Base-by-base conservation (phyloP, 2,329 filamentous ascomycete species). In the Claviceps cyperi region DNA sequence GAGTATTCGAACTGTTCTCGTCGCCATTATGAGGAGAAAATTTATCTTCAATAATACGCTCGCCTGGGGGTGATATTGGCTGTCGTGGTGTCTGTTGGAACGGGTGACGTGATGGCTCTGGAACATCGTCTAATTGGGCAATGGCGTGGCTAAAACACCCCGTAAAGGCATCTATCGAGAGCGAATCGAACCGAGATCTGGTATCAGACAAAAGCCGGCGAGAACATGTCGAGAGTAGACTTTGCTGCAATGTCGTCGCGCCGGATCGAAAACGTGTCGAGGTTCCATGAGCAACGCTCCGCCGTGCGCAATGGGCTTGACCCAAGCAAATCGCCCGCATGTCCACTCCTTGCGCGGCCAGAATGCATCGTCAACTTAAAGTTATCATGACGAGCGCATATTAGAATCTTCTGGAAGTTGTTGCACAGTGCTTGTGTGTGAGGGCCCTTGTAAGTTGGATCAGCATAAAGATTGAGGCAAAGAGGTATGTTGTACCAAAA, bases 281-380 rank as follows among this genome's bases (percentile, higher is more conserved):
- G 21, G 28, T 39, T 44, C 47, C 43, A 13, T 53, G 46, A 28
- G 53, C 52, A 51, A 50, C 46, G 49, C 56, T 50, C 49, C 58
- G 55, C 57, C 59, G 59, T 50, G 52, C 46, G 51, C 53, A 54
- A 52, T 53, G 56, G 51, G 56, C 54, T 50, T 59, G 59, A 50
- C 53, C 56, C 47, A 57, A 53, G 40, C 54, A 53, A 51, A 56
- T 59, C 52, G 53, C 51, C 53, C 52, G 53, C 58, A 62, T 60
- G 28, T 32, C 28, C 28, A 32, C 28, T 32, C 28, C 51, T 55
- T 43, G 32, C 9, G 47, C 13, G 9, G 15, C 13, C 36, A 35
- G 15, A 39, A 7, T 46, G 21, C 24, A 43, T 22, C 9, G 14
- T 22, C 2, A 41, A 5, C 24, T 48, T 14, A 28, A 2, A n/a